Evolutionary conservation across 2,329 filamentous ascomycete species (phyloP).

Genomic region (Ophiostoma triangulosporum): DNA sequence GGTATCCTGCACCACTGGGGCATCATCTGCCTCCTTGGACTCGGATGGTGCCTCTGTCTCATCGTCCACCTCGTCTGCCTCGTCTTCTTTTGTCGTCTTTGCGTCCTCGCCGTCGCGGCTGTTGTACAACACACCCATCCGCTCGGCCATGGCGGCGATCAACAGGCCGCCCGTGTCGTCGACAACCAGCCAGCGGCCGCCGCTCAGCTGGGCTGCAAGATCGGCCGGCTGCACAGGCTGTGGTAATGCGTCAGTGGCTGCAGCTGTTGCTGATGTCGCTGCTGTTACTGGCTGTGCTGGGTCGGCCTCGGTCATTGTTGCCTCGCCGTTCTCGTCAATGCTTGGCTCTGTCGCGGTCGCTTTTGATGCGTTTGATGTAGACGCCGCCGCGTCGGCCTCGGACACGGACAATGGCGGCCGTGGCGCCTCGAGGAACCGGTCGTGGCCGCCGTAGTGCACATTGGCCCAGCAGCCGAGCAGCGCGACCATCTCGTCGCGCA

Average conservation of each 20-base stretch:
- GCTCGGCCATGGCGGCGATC: constrained; percentile 72
- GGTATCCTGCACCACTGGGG: background rate
- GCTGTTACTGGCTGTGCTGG: constrained; percentile 10
- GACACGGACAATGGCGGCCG: background rate
- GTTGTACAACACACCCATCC: constrained; percentile 65
- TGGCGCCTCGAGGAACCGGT: constrained; percentile 12
- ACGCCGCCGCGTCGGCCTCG: constrained; percentile 16
- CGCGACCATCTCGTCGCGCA: constrained; percentile 71
- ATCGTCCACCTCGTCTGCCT: background rate
- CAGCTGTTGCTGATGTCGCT: constrained; percentile 15
- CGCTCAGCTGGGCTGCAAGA: constrained; percentile 3
- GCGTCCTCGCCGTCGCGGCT: background rate
- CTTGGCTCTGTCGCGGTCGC: background rate
- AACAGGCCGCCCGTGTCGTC: constrained; percentile 79
- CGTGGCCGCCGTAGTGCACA: constrained; percentile 54
- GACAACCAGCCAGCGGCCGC: constrained; percentile 59
- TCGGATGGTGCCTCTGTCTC: background rate
- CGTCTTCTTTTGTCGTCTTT: background rate
- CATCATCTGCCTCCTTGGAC: background rate
- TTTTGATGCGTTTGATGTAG: constrained; percentile 15
- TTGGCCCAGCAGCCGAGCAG: constrained; percentile 83
- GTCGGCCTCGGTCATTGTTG: background rate
- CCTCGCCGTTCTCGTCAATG: background rate
- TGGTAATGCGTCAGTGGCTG: background rate
- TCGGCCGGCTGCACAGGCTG: background rate